These are phyloP conservation scores for Penicillium capsulatum DNA, from an alignment of 2,329 filamentous ascomycete species.

Conservation along the genomic window DNA sequence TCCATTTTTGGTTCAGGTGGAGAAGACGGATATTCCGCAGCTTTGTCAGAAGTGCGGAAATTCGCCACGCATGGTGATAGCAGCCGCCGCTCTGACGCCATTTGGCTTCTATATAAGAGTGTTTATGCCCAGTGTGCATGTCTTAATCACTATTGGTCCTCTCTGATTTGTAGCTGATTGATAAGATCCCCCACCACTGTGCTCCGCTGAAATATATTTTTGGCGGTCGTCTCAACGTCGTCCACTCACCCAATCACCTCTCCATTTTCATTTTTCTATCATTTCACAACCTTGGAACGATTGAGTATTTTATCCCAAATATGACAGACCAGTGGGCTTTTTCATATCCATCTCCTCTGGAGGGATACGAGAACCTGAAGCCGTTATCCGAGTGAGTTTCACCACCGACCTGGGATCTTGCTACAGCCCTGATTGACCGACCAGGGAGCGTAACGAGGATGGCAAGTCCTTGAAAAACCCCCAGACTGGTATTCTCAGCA, in stretches of 20 bases:
- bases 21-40: no score
- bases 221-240: no score
- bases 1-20: no score
- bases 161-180: no score
- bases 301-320: no score
- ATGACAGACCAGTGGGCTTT: conserved; percentile 52
- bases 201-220: conserved; percentile 2
- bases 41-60: conserved; percentile 28
- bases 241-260: no score
- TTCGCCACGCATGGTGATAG: conserved; percentile 2
- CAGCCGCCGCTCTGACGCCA: conserved; percentile 6
- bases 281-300: no score
- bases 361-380: conserved; percentile 48
- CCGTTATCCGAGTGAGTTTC: conserved; percentile 44
- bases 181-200: conserved; percentile 3
- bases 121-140: no score
- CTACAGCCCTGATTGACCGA: background rate
- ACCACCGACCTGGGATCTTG: background rate
- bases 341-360: conserved; percentile 53
- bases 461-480: conserved; percentile 74
- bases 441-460: conserved; percentile 60
- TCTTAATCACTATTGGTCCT: no score
- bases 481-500: conserved; percentile 56
- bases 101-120: conserved; percentile 1
- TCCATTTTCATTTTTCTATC: no score